A percentile compares a stretch with the other conserved stretches of the same genome.
These are phyloP conservation scores for Porodaedalea pini DNA, from an alignment of 1,284 basidiomycete genomes.

Conservation along the genomic window DNA sequence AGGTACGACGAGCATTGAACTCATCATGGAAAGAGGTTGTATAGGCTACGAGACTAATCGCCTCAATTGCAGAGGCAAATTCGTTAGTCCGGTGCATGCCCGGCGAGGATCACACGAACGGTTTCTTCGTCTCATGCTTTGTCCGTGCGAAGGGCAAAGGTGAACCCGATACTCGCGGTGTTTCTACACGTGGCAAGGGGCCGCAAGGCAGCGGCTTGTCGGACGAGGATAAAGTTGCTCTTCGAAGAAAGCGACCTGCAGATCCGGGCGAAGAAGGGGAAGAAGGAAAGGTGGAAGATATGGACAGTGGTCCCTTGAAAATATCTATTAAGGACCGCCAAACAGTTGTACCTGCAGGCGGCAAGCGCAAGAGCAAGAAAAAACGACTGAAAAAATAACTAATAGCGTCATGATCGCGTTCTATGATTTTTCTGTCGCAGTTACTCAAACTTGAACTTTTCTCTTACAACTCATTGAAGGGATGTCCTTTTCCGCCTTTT, in stretches of 20 bases:
- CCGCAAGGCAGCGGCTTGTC: not conserved
- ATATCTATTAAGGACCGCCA: too few species aligned
- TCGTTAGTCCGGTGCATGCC: conserved; percentile 82
- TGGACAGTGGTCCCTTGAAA: too few species aligned
- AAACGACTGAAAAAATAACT: not conserved
- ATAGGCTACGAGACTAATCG: not conserved
- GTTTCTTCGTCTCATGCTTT: conserved; percentile 93
- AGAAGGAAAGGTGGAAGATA: not conserved
- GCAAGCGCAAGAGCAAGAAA: not conserved
- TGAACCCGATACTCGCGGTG: not conserved
- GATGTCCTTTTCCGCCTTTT: too few species aligned
- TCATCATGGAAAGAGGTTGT: not conserved
- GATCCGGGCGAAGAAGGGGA: not conserved
- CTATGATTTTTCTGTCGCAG: too few species aligned
- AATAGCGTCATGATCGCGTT: too few species aligned
- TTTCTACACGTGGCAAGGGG: not conserved
- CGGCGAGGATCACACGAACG: conserved; percentile 85
- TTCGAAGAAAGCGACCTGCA: not conserved
- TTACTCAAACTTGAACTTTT: too few species aligned
- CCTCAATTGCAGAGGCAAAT: conserved; percentile 46
- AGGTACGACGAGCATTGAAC: not conserved
- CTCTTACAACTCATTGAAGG: too few species aligned
- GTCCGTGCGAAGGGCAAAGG: conserved; percentile 30
- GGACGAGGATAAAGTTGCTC: not conserved
- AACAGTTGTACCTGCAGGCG: too few species aligned